phyloP scores from a whole-genome alignment of 2,329 filamentous ascomycete species.

The Penicillium sp. region DNA sequence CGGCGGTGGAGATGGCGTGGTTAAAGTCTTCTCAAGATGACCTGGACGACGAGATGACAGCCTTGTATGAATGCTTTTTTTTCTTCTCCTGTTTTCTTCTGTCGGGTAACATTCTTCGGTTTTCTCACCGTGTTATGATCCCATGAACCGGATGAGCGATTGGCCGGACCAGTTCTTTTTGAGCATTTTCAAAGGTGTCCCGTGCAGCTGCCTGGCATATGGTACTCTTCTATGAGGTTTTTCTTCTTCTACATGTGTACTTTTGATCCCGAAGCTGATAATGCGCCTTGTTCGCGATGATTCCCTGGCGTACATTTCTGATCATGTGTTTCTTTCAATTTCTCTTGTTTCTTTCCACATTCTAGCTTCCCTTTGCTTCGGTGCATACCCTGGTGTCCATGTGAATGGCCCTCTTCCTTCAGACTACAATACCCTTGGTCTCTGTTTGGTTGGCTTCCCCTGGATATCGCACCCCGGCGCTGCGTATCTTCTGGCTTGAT shows the following conservation, averaged over 20 bases:
- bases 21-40: constrained; percentile 73
- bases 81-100: constrained; percentile 20
- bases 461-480: not conserved
- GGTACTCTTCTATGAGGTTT: constrained; percentile 34
- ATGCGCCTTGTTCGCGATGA: constrained; percentile 22
- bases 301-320: constrained; percentile 22
- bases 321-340: constrained; percentile 14
- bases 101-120: constrained; percentile 25
- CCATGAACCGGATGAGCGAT: constrained; percentile 38
- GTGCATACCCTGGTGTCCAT: constrained; percentile 11
- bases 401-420: not conserved
- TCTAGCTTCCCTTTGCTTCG: constrained; percentile 5
- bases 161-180: constrained; percentile 30
- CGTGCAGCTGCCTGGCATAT: constrained; percentile 32
- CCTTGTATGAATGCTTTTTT: constrained; percentile 31
- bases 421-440: not conserved
- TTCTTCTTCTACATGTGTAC: constrained; percentile 20
- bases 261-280: constrained; percentile 22
- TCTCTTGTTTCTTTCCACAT: constrained; percentile 1
- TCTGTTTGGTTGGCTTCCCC: not conserved
- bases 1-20: constrained; percentile 89
- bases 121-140: constrained; percentile 27
- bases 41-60: constrained; percentile 22
- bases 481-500: constrained; percentile 3
- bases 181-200: constrained; percentile 40